These are phyloP conservation scores for Circinella minor DNA, from an alignment of 371 early-diverging fungal species.

Conservation along the genomic window DNA sequence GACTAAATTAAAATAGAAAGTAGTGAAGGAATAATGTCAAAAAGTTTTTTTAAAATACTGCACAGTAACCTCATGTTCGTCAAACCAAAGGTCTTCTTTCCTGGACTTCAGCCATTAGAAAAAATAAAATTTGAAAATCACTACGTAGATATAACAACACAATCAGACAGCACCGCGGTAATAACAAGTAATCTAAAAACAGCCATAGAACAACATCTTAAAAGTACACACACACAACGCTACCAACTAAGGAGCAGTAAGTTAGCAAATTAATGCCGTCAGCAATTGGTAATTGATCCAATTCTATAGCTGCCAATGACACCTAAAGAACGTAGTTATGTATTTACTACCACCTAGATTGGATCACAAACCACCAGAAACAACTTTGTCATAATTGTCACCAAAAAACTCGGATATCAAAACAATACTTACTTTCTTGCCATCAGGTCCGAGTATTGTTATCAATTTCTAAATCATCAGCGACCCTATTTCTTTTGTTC, in stretches of 20 bases:
- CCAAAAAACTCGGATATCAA: background rate
- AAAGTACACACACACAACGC: background rate
- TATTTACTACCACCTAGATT: background rate
- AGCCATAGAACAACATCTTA: background rate
- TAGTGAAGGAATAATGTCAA: too few species aligned
- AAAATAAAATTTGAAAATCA: background rate
- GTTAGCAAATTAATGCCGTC: background rate
- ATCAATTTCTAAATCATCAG: background rate
- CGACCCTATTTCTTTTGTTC: background rate
- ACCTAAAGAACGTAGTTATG: background rate
- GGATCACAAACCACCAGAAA: background rate
- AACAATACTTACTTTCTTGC: background rate
- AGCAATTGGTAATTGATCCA: background rate
- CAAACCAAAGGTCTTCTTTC: background rate
- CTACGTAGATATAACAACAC: background rate
- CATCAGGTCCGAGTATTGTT: background rate
- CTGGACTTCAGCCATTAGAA: background rate
- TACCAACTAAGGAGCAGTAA: background rate
- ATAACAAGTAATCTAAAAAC: background rate
- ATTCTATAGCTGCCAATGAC: conserved; percentile 17
- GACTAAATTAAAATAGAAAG: too few species aligned
- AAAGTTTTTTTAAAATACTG: background rate
- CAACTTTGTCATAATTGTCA: background rate
- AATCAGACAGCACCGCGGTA: background rate
- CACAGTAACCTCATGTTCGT: background rate